Evolutionary conservation across 768 basidiomycete genomes (phyloP).

Genomic region (Tylopilus balloui): DNA sequence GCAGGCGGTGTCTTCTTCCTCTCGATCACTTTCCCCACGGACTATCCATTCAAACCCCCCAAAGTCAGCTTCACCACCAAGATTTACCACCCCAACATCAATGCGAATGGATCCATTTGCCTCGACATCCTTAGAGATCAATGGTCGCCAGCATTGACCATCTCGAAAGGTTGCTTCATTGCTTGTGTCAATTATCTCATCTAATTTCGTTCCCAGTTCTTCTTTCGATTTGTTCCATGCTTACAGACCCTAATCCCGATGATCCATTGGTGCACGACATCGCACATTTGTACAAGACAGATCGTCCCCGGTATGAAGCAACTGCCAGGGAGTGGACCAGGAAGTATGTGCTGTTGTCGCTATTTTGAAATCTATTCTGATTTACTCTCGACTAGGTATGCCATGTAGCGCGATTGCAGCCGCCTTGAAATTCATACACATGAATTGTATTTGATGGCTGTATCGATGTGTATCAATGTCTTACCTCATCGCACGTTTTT

Average conservation of each 20-base stretch:
- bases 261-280: constrained; percentile 99
- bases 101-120: constrained; percentile 98
- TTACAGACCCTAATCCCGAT: constrained; percentile 99
- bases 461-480: constrained; percentile 34
- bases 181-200: neutral
- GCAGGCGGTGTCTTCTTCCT: constrained; percentile 99
- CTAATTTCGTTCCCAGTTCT: constrained; percentile 52
- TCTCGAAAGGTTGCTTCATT: constrained; percentile 83
- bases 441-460: constrained; percentile 31
- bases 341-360: constrained; percentile 61
- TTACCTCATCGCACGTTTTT: constrained; percentile 28
- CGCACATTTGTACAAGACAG: constrained; percentile 99
- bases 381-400: constrained; percentile 32
- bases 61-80: constrained; percentile 99
- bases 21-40: constrained; percentile 88
- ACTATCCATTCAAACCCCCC: constrained; percentile 99
- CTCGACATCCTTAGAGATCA: constrained; percentile 98
- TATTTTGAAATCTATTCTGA: neutral
- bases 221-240: constrained; percentile 97
- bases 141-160: constrained; percentile 98
- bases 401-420: constrained; percentile 46
- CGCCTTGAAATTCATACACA: constrained; percentile 20
- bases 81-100: constrained; percentile 99
- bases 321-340: constrained; percentile 99
- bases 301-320: constrained; percentile 93